Conservation (phyloP, 2,329 filamentous ascomycete genomes). For the Aspergillus sp. region DNA sequence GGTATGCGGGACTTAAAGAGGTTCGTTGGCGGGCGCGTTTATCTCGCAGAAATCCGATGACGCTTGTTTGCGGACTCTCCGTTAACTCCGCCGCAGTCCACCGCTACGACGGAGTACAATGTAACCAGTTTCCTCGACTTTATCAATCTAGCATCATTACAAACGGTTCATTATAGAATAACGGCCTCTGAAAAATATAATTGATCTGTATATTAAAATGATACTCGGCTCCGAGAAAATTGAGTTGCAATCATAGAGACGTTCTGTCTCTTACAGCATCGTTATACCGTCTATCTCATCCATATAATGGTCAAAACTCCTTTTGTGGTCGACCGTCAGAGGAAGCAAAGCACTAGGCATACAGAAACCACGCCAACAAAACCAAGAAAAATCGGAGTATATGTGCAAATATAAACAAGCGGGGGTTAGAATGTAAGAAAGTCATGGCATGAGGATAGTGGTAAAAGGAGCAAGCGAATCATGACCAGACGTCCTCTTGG, state of each 20-base stretch:
- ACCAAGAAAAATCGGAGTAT: constrained; percentile 23
- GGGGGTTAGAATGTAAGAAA: constrained; percentile 21
- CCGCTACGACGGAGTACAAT: too few species aligned
- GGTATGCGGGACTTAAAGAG: not conserved
- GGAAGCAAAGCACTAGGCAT: constrained; percentile 16
- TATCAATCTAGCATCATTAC: too few species aligned
- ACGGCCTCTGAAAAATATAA: not conserved
- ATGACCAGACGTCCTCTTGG: constrained; percentile 78
- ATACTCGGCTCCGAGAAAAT: not conserved
- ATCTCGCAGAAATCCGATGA: constrained; percentile 9
- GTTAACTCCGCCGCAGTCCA: constrained; percentile 1
- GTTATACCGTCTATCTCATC: constrained; percentile 14
- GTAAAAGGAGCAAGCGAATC: constrained; percentile 21
- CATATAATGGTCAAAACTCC: constrained; percentile 2
- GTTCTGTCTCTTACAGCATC: constrained; percentile 7
- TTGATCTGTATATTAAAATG: not conserved
- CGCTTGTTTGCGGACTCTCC: constrained; percentile 1
- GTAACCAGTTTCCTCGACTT: too few species aligned
- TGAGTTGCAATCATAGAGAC: constrained; percentile 7
- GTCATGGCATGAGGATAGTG: constrained; percentile 17
- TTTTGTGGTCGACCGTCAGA: constrained; percentile 8
- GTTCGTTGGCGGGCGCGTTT: not conserved
- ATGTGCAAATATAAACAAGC: constrained; percentile 29
- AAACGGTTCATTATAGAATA: not conserved
- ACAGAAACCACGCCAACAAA: constrained; percentile 23